Base-by-base conservation (phyloP, 2,329 filamentous ascomycete genomes). In the Hypoxylon sp. region DNA sequence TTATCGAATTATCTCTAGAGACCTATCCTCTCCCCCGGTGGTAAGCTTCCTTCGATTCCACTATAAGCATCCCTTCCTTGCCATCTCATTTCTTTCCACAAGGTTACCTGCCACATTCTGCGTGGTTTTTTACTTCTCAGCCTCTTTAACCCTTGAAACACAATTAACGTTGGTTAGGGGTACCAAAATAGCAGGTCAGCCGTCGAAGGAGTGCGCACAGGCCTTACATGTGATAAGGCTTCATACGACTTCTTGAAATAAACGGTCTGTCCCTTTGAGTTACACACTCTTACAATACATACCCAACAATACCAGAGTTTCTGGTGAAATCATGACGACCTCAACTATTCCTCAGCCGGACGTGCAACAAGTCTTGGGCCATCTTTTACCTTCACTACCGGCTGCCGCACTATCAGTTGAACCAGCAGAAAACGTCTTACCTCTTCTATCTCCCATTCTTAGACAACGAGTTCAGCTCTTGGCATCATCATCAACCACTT, bases 401-500 rank as follows among this genome's bases (percentile, higher is more conserved):
- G 77, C 80, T 16, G 82, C 84, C 23, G 74, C 83, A 29, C 73
- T 80, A 54, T 84, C 84, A 17, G 75, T 79, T 11, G 71, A 80
- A 51, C 83, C 84, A 1, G 76, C 84, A 8, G 72, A 76, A 20
- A 77, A 76, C 12, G 72, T 87, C 34, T 71, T 87, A 3, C 82
- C 82, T 17, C 75, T 83, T 13, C 78, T 88, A 45, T 83, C 85
- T 2, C 85, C 85, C 17, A 87, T 88, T 49, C 76, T 88, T 23
- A 79, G 84, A 31, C 84, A 88, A 65, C 76, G 85, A 50, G 82
- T 88, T 29, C 81, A 86, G 60, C 75, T 90, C 43, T 76, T 93
- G 44, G n/a, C n/a, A n/a, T 63, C 66, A 50, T 81, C 86, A 1
- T 73, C 78, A 1, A 71, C 78, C 37, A 79, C 75, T 64, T 72